A percentile compares a stretch with the other conserved stretches of the same genome.
phyloP scores from a whole-genome alignment of 106 monocot genomes.

The Narthecium ossifragum region DNA sequence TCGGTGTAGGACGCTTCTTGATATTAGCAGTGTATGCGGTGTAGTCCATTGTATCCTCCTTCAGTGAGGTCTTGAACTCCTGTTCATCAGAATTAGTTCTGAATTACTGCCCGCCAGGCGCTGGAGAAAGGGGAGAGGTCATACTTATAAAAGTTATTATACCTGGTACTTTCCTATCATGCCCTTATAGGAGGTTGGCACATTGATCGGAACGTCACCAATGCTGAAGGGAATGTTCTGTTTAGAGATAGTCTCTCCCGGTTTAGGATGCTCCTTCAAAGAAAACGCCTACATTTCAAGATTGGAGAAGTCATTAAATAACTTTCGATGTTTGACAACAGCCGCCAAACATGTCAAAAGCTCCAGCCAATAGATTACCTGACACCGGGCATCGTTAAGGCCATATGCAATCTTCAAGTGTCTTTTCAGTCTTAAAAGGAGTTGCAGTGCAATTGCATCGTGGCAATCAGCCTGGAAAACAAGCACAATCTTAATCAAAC shows the following conservation, averaged over 20 bases:
- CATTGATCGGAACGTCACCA: conserved; percentile 26
- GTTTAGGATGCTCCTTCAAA: conserved; percentile 72
- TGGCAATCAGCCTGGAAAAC: conserved; percentile 79
- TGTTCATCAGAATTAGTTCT: conserved; percentile 6
- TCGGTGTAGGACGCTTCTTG: conserved; percentile 67
- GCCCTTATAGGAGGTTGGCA: conserved; percentile 41
- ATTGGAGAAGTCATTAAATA: not conserved
- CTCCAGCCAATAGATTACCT: conserved; percentile 42
- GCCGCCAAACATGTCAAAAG: no score
- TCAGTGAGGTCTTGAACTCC: conserved; percentile 76
- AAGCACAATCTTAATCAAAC: no score
- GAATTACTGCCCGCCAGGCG: not conserved
- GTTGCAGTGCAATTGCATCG: conserved; percentile 79
- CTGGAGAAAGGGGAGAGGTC: not conserved
- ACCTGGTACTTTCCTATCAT: conserved; percentile 82
- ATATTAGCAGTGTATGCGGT: conserved; percentile 36
- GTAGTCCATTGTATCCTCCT: conserved; percentile 80
- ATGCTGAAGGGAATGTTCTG: conserved; percentile 77
- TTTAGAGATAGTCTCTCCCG: conserved; percentile 65
- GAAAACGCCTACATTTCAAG: conserved; percentile 68
- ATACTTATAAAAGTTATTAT: conserved; percentile 4
- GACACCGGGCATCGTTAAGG: conserved; percentile 81
- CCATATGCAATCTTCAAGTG: conserved; percentile 78
- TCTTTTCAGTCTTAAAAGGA: conserved; percentile 87
- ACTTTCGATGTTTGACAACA: no score